These are phyloP conservation scores for Thermomyces lanuginosus DNA, from an alignment of 2,329 filamentous ascomycete genomes.

Conservation along the genomic window DNA sequence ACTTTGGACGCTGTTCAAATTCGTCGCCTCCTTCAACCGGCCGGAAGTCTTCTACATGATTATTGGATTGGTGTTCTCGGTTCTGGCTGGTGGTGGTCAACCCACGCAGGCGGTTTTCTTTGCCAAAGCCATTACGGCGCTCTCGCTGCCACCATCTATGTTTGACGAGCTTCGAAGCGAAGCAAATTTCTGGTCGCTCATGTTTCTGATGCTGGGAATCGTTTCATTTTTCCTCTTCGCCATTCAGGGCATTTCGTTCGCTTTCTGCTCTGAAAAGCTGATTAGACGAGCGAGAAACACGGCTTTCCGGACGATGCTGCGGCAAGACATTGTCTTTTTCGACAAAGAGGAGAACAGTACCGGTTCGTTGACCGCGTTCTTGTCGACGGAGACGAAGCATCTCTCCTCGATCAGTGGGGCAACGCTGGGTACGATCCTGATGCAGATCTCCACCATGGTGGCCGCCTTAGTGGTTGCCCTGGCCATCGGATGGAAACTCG, in stretches of 20 bases:
- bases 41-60: slow-evolving; percentile 58
- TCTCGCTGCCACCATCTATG: slow-evolving; percentile 41
- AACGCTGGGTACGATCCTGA: slow-evolving; percentile 71
- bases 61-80: slow-evolving; percentile 53
- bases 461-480: slow-evolving; percentile 54
- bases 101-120: slow-evolving; percentile 68
- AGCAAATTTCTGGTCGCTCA: slow-evolving; percentile 69
- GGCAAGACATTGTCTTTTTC: slow-evolving; percentile 86
- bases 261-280: slow-evolving; percentile 67
- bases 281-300: slow-evolving; percentile 66
- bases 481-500: slow-evolving; percentile 75
- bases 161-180: slow-evolving; percentile 46
- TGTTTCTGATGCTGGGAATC: slow-evolving; percentile 73
- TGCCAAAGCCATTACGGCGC: slow-evolving; percentile 64
- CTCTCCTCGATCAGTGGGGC: slow-evolving; percentile 77
- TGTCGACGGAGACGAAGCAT: slow-evolving; percentile 78
- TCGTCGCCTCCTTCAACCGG: slow-evolving; percentile 65
- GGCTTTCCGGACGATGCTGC: slow-evolving; percentile 73
- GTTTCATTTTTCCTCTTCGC: slow-evolving; percentile 54
- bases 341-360: slow-evolving; percentile 78
- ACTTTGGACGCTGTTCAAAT: slow-evolving; percentile 58
- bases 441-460: slow-evolving; percentile 63
- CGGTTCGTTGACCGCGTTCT: slow-evolving; percentile 72
- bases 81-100: slow-evolving; percentile 67
- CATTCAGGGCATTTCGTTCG: slow-evolving; percentile 57